phyloP scores from a whole-genome alignment of 75 land plant genomes.

The Isoetes taiwanensis region DNA sequence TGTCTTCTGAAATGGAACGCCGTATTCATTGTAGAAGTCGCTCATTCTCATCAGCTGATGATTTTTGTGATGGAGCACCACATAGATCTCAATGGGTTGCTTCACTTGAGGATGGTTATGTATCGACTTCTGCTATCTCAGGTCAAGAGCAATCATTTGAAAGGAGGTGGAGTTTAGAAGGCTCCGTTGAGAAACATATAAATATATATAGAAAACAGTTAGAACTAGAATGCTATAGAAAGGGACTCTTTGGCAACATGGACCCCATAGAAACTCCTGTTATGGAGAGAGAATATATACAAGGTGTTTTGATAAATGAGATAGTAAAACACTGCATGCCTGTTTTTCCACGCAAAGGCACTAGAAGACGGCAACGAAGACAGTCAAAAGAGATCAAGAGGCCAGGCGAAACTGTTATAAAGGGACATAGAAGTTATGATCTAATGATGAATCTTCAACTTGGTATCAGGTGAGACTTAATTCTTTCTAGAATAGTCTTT shows the following conservation, averaged over 20 bases:
- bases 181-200: neutral
- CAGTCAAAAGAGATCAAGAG: conserved; percentile 16
- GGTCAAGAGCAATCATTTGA: neutral
- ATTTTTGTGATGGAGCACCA: neutral
- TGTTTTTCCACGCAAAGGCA: neutral
- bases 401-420: conserved; percentile 32
- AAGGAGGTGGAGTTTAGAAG: conserved; percentile 1
- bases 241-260: conserved; percentile 13
- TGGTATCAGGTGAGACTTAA: conserved; percentile 46
- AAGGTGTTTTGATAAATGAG: conserved; percentile 25
- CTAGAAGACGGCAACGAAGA: neutral
- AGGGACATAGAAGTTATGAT: conserved; percentile 46
- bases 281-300: conserved; percentile 18
- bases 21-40: neutral
- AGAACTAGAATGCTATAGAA: neutral
- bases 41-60: neutral
- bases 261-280: conserved; percentile 3
- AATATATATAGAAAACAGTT: neutral
- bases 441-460: conserved; percentile 64
- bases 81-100: neutral
- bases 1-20: too few species aligned
- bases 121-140: neutral
- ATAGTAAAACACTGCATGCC: conserved; percentile 6
- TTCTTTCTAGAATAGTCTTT: neutral
- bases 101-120: neutral